Base-by-base conservation (phyloP, 1,284 basidiomycete species). In the Boletellus sp. region DNA sequence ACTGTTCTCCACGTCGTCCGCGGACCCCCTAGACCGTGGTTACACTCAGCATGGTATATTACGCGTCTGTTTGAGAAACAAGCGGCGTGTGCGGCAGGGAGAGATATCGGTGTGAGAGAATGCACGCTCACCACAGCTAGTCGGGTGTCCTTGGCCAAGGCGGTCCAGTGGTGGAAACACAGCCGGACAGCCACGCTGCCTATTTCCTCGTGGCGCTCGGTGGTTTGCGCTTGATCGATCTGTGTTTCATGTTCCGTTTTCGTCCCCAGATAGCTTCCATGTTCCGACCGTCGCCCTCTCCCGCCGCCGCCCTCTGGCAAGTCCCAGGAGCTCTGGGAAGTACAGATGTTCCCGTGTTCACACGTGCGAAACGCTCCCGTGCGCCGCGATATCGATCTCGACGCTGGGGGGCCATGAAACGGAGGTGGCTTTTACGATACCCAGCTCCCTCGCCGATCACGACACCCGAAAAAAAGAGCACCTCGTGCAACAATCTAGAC, bases 41-140 rank as follows among this genome's bases (percentile, higher is more conserved):
- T 22, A 71, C 69, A 13, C 56, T 65, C 70, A 49, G 57, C 66
- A 21, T 78, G 74, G 74, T 58, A 64, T 9, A 72, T 78, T 34
- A 74, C 72, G 5, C 73, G 74, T 40, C 69, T 70, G 22, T 75
- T 69, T 52, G 69, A 69, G 47, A 69, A 57, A 63, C 47, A 58
- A 55, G 54, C 56, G 40, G 58, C 60, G 48, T 63, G 68, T 49
- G 47, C 55, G 10, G 20, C 50, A 14, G 29, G 37, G 30, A 44
- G 48, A 17, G 47, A 45, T 25, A 27, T 38, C 26, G 32, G 45
- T n/a, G 35, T 47, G 34, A 48, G 30, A 29, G 40, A 44, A 27
- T 29, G 44, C 45, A 43, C 42, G 21, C 17, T 37, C 32, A 37
- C 45, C 14, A 23, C 43, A 34, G 54, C 50, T 14, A 47, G 47